These are phyloP conservation scores for Phaeophleospora eucalypticola DNA, from an alignment of 2,329 filamentous ascomycete species.

Conservation along the genomic window DNA sequence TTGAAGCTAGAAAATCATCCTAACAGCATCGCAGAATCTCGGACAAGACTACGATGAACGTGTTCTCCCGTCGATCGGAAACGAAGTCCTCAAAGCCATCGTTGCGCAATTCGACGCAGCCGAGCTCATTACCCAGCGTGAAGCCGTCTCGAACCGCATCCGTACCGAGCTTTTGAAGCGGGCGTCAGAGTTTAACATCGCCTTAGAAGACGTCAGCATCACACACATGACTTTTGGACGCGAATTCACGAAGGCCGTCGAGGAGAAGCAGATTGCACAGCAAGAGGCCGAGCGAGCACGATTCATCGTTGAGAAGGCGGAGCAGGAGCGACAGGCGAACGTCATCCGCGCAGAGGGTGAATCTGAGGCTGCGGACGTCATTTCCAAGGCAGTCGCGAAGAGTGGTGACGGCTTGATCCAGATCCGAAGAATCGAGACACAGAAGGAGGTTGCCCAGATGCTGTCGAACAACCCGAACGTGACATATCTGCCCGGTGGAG, in stretches of 20 bases:
- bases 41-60: slow-evolving; percentile 91
- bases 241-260: slow-evolving; percentile 97
- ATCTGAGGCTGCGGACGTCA: slow-evolving; percentile 92
- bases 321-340: slow-evolving; percentile 97
- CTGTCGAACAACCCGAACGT: slow-evolving; percentile 90
- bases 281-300: slow-evolving; percentile 95
- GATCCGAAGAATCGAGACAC: slow-evolving; percentile 96
- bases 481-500: slow-evolving; percentile 80
- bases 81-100: slow-evolving; percentile 54
- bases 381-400: slow-evolving; percentile 89
- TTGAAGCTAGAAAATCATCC: background rate
- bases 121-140: slow-evolving; percentile 89
- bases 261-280: slow-evolving; percentile 99
- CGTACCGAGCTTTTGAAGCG: slow-evolving; percentile 86
- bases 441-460: slow-evolving; percentile 89
- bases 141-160: slow-evolving; percentile 94
- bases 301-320: slow-evolving; percentile 97
- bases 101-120: slow-evolving; percentile 53
- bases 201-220: slow-evolving; percentile 96
- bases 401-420: slow-evolving; percentile 87
- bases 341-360: slow-evolving; percentile 98
- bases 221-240: slow-evolving; percentile 99
- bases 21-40: slow-evolving; percentile 63
- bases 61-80: slow-evolving; percentile 52
- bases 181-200: slow-evolving; percentile 96